phyloP scores from a whole-genome alignment of 805 yeast species.

The Pichia eremophila region DNA sequence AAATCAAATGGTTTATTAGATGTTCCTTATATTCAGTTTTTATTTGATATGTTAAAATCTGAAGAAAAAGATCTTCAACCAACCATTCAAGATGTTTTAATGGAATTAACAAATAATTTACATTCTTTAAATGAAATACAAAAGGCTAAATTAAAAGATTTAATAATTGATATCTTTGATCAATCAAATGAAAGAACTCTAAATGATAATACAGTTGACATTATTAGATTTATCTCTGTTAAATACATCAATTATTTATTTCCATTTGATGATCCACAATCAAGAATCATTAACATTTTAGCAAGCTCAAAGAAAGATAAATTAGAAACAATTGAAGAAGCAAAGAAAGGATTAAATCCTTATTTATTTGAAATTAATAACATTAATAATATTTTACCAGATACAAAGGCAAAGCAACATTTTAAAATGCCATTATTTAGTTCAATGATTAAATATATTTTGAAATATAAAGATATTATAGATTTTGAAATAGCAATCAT shows the following conservation, averaged over 20 bases:
- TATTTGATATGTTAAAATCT: constrained; percentile 58
- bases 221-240: constrained; percentile 54
- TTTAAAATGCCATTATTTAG: constrained; percentile 47
- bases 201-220: not conserved
- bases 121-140: constrained; percentile 29
- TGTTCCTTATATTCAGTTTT: constrained; percentile 47
- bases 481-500: constrained; percentile 32
- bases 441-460: constrained; percentile 27
- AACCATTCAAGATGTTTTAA: constrained; percentile 63
- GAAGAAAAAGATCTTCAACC: constrained; percentile 57
- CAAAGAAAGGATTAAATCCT: constrained; percentile 73
- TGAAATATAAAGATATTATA: constrained; percentile 13
- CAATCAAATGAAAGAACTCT: constrained; percentile 19
- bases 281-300: constrained; percentile 56
- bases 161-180: constrained; percentile 19
- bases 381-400: not conserved
- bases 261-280: constrained; percentile 57
- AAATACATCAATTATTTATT: constrained; percentile 57
- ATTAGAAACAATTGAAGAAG: constrained; percentile 72
- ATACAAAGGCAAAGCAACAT: constrained; percentile 4
- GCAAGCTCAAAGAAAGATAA: constrained; percentile 47
- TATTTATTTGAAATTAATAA: constrained; percentile 28
- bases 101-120: constrained; percentile 45
- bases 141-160: constrained; percentile 33
- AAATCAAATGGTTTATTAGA: constrained; percentile 37